Percentiles rank a stretch among this genome's conserved stretches.
phyloP scores from a whole-genome alignment of 2,329 filamentous ascomycete genomes.

The Fusarium pseudograminearum region DNA sequence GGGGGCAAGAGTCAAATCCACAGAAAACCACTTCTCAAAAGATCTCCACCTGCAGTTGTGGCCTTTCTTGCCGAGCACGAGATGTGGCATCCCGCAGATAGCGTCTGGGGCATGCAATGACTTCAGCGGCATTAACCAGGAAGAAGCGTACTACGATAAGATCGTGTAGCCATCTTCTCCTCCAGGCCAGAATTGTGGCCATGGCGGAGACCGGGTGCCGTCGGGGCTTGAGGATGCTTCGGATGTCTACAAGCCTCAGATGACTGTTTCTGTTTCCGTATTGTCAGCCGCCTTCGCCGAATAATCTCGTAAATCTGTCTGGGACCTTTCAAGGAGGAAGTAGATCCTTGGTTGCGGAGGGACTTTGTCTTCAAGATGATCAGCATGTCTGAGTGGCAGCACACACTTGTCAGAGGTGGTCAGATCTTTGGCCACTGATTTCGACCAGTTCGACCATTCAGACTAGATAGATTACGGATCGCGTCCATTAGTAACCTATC shows the following conservation, averaged over 20 bases:
- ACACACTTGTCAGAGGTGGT: not conserved
- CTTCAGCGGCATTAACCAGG: slow-evolving; percentile 27
- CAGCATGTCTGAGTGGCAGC: not conserved
- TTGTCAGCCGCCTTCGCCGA: not conserved
- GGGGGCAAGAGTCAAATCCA: slow-evolving; percentile 19
- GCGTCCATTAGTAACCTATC: not conserved
- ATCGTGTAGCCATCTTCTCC: slow-evolving; percentile 29
- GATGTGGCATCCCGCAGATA: slow-evolving; percentile 19
- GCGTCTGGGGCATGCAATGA: slow-evolving; percentile 15
- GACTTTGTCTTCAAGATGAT: not conserved
- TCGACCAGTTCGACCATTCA: not conserved
- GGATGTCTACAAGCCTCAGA: slow-evolving; percentile 13
- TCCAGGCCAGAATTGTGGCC: slow-evolving; percentile 6
- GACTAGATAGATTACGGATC: not conserved
- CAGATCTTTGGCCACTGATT: not conserved
- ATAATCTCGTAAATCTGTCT: not conserved
- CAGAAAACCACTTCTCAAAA: slow-evolving; percentile 8
- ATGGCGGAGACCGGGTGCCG: slow-evolving; percentile 42
- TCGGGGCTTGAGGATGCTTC: slow-evolving; percentile 20
- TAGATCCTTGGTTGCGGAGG: not conserved
- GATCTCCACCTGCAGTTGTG: slow-evolving; percentile 31
- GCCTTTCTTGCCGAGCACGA: slow-evolving; percentile 19
- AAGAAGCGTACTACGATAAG: slow-evolving; percentile 21
- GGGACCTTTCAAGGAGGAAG: not conserved
- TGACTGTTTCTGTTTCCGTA: slow-evolving; percentile 12